phyloP scores from a whole-genome alignment of 164 flowering plant genomes.

The Euptelea pleiosperma region DNA sequence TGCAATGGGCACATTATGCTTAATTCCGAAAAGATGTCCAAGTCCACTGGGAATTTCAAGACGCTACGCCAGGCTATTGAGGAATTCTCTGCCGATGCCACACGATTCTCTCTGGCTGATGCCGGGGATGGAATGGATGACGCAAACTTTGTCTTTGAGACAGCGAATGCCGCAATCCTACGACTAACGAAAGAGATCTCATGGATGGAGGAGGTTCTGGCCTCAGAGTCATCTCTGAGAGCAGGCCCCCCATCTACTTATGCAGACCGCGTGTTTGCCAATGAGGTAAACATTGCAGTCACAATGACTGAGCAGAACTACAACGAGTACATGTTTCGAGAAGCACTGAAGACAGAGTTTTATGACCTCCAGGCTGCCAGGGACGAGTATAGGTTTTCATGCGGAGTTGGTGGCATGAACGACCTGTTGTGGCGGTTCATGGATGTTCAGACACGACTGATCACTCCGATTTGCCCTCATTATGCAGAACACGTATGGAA shows the following conservation, averaged over 20 bases:
- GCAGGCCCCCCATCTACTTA: constrained; percentile 55
- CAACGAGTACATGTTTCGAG: constrained; percentile 68
- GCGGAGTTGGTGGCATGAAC: constrained; percentile 76
- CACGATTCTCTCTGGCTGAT: constrained; percentile 87
- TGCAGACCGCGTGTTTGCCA: constrained; percentile 80
- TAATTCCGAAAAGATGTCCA: constrained; percentile 91
- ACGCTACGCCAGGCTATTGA: constrained; percentile 77
- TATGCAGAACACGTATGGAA: constrained; percentile 83
- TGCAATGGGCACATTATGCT: constrained; percentile 94
- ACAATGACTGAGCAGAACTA: constrained; percentile 59
- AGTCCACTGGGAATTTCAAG: constrained; percentile 91
- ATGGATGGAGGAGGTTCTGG: constrained; percentile 85
- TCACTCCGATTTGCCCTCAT: constrained; percentile 89
- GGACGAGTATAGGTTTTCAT: constrained; percentile 83
- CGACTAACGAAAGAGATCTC: constrained; percentile 80
- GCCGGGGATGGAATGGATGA: constrained; percentile 97
- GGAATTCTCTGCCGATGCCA: constrained; percentile 89
- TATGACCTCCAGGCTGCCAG: constrained; percentile 91
- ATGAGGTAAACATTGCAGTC: constrained; percentile 79
- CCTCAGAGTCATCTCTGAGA: constrained; percentile 56
- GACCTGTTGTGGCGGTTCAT: constrained; percentile 67
- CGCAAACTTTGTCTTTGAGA: constrained; percentile 89
- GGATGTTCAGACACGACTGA: constrained; percentile 91
- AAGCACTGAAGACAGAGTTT: constrained; percentile 82
- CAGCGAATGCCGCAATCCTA: constrained; percentile 81